These are phyloP conservation scores for Cudoniella acicularis DNA, from an alignment of 495 filamentous ascomycete genomes.

Conservation along the genomic window DNA sequence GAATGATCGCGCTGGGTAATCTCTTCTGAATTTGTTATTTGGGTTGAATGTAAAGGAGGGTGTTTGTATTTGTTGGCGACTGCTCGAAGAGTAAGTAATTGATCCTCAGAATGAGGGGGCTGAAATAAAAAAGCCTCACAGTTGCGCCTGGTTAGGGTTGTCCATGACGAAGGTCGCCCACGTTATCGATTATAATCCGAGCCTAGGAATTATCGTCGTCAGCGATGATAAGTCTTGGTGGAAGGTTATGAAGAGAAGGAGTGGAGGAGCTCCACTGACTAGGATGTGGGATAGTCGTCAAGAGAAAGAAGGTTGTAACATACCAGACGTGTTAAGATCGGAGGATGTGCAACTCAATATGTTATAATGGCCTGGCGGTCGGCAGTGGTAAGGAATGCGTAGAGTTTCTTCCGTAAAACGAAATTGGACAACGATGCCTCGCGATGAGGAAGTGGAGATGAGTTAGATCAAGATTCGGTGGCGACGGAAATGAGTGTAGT, in stretches of 20 bases:
- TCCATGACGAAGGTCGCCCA: conserved; percentile 25
- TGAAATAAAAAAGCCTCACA: conserved; percentile 17
- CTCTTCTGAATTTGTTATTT: conserved; percentile 28
- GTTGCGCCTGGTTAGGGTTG: conserved; percentile 24
- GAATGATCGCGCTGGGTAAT: conserved; percentile 27
- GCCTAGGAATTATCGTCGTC: conserved; percentile 17
- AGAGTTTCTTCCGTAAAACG: conserved; percentile 23
- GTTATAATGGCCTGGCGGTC: conserved; percentile 13
- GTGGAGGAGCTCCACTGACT: conserved; percentile 9
- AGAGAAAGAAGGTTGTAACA: conserved; percentile 11
- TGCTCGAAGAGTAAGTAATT: conserved; percentile 16
- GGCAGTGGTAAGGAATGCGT: conserved; percentile 23
- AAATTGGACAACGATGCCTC: conserved; percentile 26
- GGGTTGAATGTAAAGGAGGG: conserved; percentile 28
- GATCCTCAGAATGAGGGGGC: neutral
- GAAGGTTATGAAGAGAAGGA: conserved; percentile 17
- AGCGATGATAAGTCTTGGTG: conserved; percentile 19
- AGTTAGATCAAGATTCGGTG: conserved; percentile 18
- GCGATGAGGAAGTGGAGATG: conserved; percentile 25
- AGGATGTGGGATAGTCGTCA: conserved; percentile 7
- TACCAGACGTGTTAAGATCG: conserved; percentile 24
- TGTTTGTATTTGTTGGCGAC: conserved; percentile 26
- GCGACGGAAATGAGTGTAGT: conserved; percentile 27
- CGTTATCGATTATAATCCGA: conserved; percentile 17
- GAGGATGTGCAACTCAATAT: conserved; percentile 23